Evolutionary conservation across 768 basidiomycete species (phyloP).

Genomic region (Lactifluus rugatus): DNA sequence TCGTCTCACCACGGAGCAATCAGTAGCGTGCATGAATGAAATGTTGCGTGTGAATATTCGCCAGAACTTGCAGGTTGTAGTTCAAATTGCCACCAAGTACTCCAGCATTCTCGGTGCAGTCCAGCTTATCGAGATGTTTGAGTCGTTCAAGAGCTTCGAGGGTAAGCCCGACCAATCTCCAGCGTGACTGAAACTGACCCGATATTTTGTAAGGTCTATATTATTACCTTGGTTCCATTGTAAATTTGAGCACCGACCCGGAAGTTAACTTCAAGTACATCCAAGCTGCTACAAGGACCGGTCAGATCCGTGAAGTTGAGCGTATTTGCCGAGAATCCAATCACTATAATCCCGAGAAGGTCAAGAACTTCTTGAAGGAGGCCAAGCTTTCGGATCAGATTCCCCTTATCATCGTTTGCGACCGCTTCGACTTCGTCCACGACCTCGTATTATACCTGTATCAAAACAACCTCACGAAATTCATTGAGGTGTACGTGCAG

Average conservation of each 20-base stretch:
- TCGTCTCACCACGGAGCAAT: conserved; percentile 92
- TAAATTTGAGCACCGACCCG: conserved; percentile 91
- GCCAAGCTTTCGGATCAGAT: conserved; percentile 94
- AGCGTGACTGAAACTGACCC: not conserved
- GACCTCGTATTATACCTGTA: conserved; percentile 97
- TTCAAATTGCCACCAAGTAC: conserved; percentile 98
- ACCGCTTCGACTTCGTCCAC: conserved; percentile 99
- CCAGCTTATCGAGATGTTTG: conserved; percentile 97
- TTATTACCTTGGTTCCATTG: conserved; percentile 96
- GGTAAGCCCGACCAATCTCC: conserved; percentile 35
- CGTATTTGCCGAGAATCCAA: conserved; percentile 98
- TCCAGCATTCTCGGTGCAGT: conserved; percentile 96
- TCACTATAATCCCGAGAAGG: conserved; percentile 97
- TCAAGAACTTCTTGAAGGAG: conserved; percentile 99
- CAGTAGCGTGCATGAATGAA: conserved; percentile 91
- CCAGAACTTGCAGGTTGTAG: conserved; percentile 92
- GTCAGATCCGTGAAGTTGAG: conserved; percentile 97
- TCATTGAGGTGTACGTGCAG: conserved; percentile 99
- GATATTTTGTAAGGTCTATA: conserved; percentile 58
- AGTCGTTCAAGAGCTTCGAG: conserved; percentile 95
- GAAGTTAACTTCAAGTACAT: conserved; percentile 99
- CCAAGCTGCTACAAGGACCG: conserved; percentile 95
- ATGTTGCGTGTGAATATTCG: conserved; percentile 97
- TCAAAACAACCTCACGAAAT: conserved; percentile 91
- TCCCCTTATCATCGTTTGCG: conserved; percentile 98